phyloP scores from a whole-genome alignment of 2,329 filamentous ascomycete genomes.

The Calonectria pteridis region DNA sequence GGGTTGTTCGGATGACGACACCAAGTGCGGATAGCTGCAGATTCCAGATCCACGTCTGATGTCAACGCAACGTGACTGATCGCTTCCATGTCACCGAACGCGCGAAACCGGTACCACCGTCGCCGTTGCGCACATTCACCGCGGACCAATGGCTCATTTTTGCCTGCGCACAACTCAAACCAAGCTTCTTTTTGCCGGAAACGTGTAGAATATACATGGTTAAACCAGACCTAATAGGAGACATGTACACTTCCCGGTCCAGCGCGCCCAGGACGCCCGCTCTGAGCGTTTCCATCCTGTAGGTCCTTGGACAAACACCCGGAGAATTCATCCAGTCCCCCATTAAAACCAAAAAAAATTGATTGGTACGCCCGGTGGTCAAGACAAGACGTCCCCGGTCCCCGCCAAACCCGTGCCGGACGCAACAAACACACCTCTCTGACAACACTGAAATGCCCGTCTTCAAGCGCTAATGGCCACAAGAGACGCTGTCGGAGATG shows the following conservation, averaged over 20 bases:
- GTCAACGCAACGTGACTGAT: background rate
- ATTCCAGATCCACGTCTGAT: background rate
- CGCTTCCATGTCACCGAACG: background rate
- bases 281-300: conserved; percentile 29
- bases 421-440: conserved; percentile 13
- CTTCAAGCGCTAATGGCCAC: conserved; percentile 26
- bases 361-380: background rate
- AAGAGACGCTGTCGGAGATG: conserved; percentile 16
- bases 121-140: background rate
- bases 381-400: background rate
- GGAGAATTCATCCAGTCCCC: conserved; percentile 31
- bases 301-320: conserved; percentile 27
- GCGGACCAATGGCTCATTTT: background rate
- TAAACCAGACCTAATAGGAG: conserved; percentile 19
- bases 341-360: conserved; percentile 8
- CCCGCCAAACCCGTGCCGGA: background rate
- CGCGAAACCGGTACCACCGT: background rate
- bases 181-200: conserved; percentile 8
- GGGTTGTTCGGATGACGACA: conserved; percentile 2
- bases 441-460: conserved; percentile 28
- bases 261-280: conserved; percentile 30
- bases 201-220: conserved; percentile 35
- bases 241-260: conserved; percentile 34
- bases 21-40: conserved; percentile 9
- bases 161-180: background rate